These are phyloP conservation scores for Laguncularia racemosa DNA, from an alignment of 345 rosid genomes.

Conservation along the genomic window DNA sequence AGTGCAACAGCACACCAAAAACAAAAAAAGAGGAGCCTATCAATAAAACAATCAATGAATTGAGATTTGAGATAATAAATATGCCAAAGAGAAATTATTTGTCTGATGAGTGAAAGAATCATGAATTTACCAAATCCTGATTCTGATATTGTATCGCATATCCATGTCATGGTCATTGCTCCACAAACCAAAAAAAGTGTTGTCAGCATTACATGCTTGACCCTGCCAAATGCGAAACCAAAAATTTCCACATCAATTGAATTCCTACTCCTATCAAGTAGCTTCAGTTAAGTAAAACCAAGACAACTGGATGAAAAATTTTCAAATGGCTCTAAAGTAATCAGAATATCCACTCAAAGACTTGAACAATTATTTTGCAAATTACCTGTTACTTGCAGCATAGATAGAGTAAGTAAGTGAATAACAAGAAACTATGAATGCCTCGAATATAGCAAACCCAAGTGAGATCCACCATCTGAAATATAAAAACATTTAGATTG, in stretches of 20 bases:
- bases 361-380: neutral
- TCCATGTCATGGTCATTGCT: conserved; percentile 95
- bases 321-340: conserved; percentile 1
- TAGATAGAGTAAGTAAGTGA: conserved; percentile 82
- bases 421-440: conserved; percentile 63
- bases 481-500: conserved; percentile 6
- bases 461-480: conserved; percentile 97
- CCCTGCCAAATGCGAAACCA: conserved; percentile 27
- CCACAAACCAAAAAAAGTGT: conserved; percentile 76
- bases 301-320: neutral
- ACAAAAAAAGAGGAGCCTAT: too few relatives aligned
- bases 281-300: too few relatives aligned
- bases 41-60: too few relatives aligned
- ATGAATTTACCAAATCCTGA: conserved; percentile 76
- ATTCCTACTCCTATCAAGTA: neutral
- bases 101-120: too few relatives aligned
- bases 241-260: neutral
- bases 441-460: conserved; percentile 81
- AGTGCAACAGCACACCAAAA: too few relatives aligned
- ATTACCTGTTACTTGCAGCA: conserved; percentile 73
- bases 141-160: conserved; percentile 86
- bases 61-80: neutral
- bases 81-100: neutral
- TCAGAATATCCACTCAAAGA: conserved; percentile 3
- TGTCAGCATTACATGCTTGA: conserved; percentile 81